Conservation (phyloP, 106 monocot genomes). For the Amphibolis antarctica region DNA sequence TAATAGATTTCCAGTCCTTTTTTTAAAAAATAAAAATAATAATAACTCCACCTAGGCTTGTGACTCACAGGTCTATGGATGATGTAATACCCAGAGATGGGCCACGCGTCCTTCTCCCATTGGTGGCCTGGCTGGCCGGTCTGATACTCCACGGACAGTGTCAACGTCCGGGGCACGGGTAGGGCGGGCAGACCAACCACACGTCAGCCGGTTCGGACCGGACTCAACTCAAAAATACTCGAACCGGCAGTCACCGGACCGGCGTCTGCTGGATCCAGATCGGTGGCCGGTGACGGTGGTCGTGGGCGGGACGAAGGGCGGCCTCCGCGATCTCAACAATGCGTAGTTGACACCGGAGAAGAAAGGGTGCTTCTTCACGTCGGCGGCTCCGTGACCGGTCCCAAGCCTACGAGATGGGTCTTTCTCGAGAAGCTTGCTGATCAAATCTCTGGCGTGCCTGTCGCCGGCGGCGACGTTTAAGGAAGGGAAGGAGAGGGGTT, state of each 20-base stretch:
- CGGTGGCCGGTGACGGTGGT: neutral
- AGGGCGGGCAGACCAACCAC: neutral
- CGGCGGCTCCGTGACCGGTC: conserved; percentile 56
- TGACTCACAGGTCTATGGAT: no score
- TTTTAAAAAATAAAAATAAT: no score
- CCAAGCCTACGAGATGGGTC: conserved; percentile 30
- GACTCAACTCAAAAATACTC: neutral
- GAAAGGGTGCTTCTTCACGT: conserved; percentile 63
- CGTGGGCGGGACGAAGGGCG: conserved; percentile 10
- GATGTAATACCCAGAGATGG: no score
- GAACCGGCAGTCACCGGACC: neutral
- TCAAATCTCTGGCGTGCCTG: conserved; percentile 30
- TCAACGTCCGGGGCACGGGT: neutral
- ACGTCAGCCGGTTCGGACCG: neutral
- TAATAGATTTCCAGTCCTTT: no score
- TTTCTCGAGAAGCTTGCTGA: conserved; percentile 37
- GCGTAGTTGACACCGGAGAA: conserved; percentile 44
- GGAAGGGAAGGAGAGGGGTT: conserved; percentile 31
- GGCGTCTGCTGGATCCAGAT: neutral
- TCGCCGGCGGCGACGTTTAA: conserved; percentile 2
- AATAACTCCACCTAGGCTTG: no score
- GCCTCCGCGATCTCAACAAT: conserved; percentile 10
- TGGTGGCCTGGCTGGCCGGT: neutral
- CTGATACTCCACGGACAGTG: neutral
- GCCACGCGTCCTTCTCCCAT: neutral